Conservation (phyloP, 192 early-diverging fungal species). For the Jimgerdemannia lactiflua region DNA sequence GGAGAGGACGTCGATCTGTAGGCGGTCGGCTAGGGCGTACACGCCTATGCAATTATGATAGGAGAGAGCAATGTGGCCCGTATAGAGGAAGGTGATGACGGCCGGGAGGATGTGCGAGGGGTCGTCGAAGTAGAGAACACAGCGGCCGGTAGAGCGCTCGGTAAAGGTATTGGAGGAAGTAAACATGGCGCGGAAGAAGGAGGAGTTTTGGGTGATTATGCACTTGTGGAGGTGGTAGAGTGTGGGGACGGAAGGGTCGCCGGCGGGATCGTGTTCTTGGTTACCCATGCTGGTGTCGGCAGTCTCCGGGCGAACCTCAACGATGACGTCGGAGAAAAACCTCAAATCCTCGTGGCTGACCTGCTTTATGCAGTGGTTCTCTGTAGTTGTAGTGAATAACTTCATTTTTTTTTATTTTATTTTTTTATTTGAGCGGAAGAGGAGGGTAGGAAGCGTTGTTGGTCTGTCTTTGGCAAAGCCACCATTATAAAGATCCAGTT, state of each 20-base stretch:
- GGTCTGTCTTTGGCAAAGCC: no score
- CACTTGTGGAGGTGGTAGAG: not conserved
- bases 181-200: not conserved
- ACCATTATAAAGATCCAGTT: no score
- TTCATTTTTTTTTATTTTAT: no score
- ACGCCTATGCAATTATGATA: not conserved
- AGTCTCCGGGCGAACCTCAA: not conserved
- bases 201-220: not conserved
- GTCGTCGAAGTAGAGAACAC: not conserved
- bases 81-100: not conserved
- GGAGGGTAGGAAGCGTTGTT: no score
- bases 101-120: not conserved
- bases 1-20: not conserved
- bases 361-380: not conserved
- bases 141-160: not conserved
- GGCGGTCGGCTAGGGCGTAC: not conserved
- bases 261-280: no score
- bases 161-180: not conserved
- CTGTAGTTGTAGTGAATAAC: no score
- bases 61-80: not conserved
- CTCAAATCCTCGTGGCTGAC: not conserved
- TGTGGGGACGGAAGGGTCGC: not conserved
- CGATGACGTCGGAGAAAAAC: not conserved
- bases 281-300: not conserved
- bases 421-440: not conserved